phyloP scores from a whole-genome alignment of 2,329 filamentous ascomycete genomes.

The Fusarium denticulatum region DNA sequence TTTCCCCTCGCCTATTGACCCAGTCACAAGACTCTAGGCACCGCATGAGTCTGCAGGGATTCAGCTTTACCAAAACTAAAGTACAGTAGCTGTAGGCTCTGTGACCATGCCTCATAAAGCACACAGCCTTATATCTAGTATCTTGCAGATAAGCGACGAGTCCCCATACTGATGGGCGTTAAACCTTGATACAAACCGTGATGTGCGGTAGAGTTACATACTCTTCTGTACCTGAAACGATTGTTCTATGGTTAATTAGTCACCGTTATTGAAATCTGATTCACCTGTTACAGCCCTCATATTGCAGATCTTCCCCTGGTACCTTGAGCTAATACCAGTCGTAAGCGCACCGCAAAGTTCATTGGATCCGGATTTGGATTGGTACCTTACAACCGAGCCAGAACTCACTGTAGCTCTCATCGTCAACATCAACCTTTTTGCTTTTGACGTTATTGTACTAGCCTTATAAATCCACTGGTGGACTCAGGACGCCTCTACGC shows the following conservation, averaged over 20 bases:
- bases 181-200: not conserved
- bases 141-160: not conserved
- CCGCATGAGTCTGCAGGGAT: not conserved
- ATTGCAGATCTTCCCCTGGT: conserved; percentile 14
- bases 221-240: not conserved
- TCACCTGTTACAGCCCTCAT: not conserved
- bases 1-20: not conserved
- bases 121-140: not conserved
- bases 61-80: not conserved
- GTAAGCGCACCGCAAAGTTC: not conserved
- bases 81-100: not conserved
- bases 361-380: conserved; percentile 6
- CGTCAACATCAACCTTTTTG: not conserved
- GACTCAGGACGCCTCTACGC: not conserved
- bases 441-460: not conserved
- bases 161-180: not conserved
- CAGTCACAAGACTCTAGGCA: not conserved
- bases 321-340: conserved; percentile 2
- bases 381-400: not conserved
- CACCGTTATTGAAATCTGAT: not conserved
- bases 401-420: not conserved
- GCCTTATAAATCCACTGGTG: not conserved
- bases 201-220: not conserved
- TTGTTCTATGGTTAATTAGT: not conserved
- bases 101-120: not conserved